Base-by-base conservation (phyloP, 2,329 filamentous ascomycete species). In the Fusarium graminum region DNA sequence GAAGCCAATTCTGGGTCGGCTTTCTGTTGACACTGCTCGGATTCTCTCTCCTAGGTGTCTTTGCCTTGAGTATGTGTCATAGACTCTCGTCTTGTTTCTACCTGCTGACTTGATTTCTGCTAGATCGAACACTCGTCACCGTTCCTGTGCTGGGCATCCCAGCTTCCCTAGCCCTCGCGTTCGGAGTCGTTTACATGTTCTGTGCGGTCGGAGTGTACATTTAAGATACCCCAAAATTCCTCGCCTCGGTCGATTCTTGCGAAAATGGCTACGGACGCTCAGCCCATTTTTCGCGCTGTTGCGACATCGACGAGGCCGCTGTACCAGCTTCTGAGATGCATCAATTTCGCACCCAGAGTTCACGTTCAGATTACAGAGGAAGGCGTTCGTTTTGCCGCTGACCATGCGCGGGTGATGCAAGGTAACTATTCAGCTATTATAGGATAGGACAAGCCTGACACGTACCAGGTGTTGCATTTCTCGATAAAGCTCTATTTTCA, bases 161-260 rank as follows among this genome's bases (percentile, higher is more conserved):
- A 40, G 94, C 95, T 65, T 96, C 94, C 62, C 77, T 96, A 72
- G 91, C 93, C 65, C 88, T 97, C 81, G 94, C 92, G 94, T 92
- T 97, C 79, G 95, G 95, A 72, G 90, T 94, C 49, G 93, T 99
- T 43, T 97, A 95, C 82, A 97, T 97, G 91, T 98, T 99, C 81
- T 99, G 95, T 81, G 95, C 94, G 62, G 95, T 95, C 77, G 95
- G 95, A 78, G 95, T 99, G 76, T 98, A 99, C 89, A 93, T 99
- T 79, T 99, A 88, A 84, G 78, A 87, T 81, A 83, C 80, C 81
- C 73, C 50, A 72, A 72, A 73, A 73, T 60, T 67, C 62, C 76
- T 77, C 57, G 32, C 60, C 69, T 69, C 69, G 69, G 66, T 68
- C 69, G 69, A 63, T 70, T 67, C 69, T 66, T 64, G 79, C 76